Evolutionary conservation across 1,139 yeast genomes (phyloP).

Genomic region (Lodderomyces beijingensis): DNA sequence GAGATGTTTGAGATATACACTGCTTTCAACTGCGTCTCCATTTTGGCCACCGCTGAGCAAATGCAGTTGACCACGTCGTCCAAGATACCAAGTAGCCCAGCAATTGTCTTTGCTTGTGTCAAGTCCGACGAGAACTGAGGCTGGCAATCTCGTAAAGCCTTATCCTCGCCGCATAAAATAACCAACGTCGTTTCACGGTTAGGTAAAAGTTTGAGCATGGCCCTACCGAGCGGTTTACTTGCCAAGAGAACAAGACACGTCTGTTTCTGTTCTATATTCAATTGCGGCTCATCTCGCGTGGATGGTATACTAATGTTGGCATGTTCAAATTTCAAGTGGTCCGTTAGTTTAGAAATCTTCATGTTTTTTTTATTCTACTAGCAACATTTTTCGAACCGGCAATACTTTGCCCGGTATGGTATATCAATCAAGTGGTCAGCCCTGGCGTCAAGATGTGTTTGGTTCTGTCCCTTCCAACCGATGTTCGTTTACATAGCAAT

Average conservation of each 20-base stretch:
- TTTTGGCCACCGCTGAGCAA: background rate
- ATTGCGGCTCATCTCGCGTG: background rate
- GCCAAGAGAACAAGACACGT: constrained; percentile 7
- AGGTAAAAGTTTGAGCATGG: too few relatives aligned
- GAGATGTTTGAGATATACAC: constrained; percentile 18
- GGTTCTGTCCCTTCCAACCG: too few relatives aligned
- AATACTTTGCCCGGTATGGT: too few relatives aligned
- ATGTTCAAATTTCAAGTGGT: constrained; percentile 5
- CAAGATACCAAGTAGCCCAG: background rate
- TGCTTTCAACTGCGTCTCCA: background rate
- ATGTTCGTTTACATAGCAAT: too few relatives aligned
- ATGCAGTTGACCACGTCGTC: background rate
- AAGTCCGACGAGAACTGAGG: background rate
- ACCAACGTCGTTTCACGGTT: background rate
- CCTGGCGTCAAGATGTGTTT: too few relatives aligned
- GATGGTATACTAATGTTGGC: background rate
- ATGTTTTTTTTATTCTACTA: too few relatives aligned
- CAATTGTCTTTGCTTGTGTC: background rate
- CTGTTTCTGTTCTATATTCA: background rate
- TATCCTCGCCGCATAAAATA: background rate
- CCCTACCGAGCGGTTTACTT: constrained; percentile 1
- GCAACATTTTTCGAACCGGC: too few relatives aligned
- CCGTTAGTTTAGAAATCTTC: constrained; percentile 9
- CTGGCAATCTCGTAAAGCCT: background rate
- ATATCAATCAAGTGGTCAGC: too few relatives aligned